Evolutionary conservation across 352 stramenopile genomes (phyloP), one percentile per base, ranked within the genome.

Genomic region (Globisporangium sylvaticum): DNA sequence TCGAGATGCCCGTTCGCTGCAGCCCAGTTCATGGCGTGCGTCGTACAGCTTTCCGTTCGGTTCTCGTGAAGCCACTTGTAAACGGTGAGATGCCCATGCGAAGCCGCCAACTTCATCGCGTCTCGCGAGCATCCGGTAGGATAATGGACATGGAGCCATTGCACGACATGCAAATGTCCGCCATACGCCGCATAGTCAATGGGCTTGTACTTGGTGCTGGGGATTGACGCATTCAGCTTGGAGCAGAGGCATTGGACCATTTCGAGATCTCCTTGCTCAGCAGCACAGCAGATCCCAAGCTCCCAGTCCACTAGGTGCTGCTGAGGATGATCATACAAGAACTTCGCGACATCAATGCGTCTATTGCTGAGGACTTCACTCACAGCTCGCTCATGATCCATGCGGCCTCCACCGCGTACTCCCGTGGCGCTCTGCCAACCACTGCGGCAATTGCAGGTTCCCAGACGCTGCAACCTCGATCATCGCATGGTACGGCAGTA

Each of bases 11-110:
- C n/a, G n/a, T n/a, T n/a, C n/a, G n/a, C n/a, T n/a, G n/a, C n/a
- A n/a, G n/a, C n/a, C n/a, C n/a, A n/a, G n/a, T n/a, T n/a, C n/a
- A n/a, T n/a, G n/a, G n/a, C n/a, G n/a, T n/a, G n/a, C n/a, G n/a
- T n/a, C 8, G 56, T 34, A n/a, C 56, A 62, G 3, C 56, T 32
- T 50, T 34, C 56, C 1, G 1, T 20, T 22, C 56, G 56, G 20
- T 62, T 37, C 18, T 24, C 57, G 22, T 62, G 22, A 12, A 62
- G 22, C 57, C 57, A 53, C 57, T 34, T n/a, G n/a, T n/a, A 4
- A 12, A 53, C 34, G 39, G 48, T 7, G 14, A 62, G 22, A 25
- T 25, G 5, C 7, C 58, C 54, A 4, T 27, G 3, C 20, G 29
- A 18, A n/a, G 29, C 54, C 54, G 54, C 29, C 0, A 20, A 10